Percentiles rank a stretch among this genome's conserved stretches.
phyloP scores from a whole-genome alignment of 768 basidiomycete species.

The Mycena haematopus region DNA sequence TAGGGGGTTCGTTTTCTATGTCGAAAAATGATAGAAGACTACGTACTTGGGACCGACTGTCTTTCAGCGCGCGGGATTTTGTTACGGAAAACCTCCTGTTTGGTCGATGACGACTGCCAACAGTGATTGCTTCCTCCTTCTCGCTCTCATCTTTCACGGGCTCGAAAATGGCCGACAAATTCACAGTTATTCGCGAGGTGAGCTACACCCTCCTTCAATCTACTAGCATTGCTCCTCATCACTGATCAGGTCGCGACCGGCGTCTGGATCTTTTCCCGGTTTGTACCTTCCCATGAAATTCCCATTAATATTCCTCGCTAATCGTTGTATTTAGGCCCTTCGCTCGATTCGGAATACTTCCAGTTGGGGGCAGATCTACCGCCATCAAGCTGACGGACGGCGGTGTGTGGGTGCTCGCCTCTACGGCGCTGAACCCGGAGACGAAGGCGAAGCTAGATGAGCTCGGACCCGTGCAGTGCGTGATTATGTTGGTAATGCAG shows the following conservation, averaged over 20 bases:
- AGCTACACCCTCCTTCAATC: not conserved
- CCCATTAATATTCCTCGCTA: not conserved
- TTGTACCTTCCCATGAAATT: not conserved
- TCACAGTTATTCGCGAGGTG: constrained; percentile 25
- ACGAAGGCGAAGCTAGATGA: constrained; percentile 68
- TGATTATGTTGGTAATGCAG: not conserved
- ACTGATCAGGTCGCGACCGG: constrained; percentile 13
- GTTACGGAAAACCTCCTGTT: too few species aligned
- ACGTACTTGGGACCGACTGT: too few species aligned
- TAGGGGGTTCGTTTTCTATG: too few species aligned
- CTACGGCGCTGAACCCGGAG: constrained; percentile 69
- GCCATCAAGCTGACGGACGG: constrained; percentile 74
- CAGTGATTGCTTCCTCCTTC: not conserved
- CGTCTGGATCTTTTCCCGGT: constrained; percentile 30
- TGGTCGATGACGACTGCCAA: too few species aligned
- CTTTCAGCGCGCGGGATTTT: too few species aligned
- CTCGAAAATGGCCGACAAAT: constrained; percentile 5
- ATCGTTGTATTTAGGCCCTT: constrained; percentile 63
- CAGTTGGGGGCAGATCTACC: constrained; percentile 84
- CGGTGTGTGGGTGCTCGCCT: constrained; percentile 83
- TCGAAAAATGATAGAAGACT: too few species aligned
- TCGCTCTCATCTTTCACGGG: not conserved
- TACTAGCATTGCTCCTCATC: not conserved
- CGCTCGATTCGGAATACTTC: constrained; percentile 66
- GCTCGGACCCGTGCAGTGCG: constrained; percentile 75